These are phyloP conservation scores for Apiospora kogelbergensis DNA, from an alignment of 2,329 filamentous ascomycete species.

Conservation along the genomic window DNA sequence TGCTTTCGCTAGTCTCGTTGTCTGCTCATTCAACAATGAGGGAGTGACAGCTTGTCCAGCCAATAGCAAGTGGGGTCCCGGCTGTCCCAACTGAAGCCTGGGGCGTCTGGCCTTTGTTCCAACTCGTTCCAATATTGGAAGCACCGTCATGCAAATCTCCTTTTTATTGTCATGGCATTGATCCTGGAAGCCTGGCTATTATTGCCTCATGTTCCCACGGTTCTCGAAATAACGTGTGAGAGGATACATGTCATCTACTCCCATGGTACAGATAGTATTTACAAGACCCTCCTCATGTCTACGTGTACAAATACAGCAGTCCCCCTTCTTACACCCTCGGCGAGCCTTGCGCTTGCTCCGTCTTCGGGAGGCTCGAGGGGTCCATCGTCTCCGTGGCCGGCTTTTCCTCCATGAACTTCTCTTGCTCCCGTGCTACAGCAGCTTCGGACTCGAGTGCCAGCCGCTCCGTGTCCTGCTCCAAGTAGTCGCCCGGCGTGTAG, in stretches of 20 bases:
- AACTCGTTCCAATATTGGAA: background rate
- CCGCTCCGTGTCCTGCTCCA: constrained; percentile 35
- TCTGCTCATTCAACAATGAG: background rate
- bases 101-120: constrained; percentile 5
- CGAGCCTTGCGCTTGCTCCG: constrained; percentile 20
- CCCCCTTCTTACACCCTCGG: constrained; percentile 12
- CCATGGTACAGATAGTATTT: constrained; percentile 1
- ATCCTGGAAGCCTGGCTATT: no score
- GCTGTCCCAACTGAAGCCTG: constrained; percentile 2
- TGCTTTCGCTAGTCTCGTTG: constrained; percentile 4
- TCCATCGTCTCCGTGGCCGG: constrained; percentile 19
- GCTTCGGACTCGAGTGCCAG: constrained; percentile 32
- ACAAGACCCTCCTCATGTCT: background rate
- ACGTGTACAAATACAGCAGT: background rate
- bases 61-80: constrained; percentile 2
- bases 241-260: background rate
- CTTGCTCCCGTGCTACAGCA: constrained; percentile 12
- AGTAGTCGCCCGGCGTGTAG: constrained; percentile 46
- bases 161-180: background rate
- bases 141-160: background rate
- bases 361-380: constrained; percentile 19
- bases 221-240: no score
- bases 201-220: no score
- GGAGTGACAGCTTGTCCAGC: constrained; percentile 6
- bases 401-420: constrained; percentile 12